Conservation (phyloP, 176 grass and related monocot genomes). For the Zoysia japonica region DNA sequence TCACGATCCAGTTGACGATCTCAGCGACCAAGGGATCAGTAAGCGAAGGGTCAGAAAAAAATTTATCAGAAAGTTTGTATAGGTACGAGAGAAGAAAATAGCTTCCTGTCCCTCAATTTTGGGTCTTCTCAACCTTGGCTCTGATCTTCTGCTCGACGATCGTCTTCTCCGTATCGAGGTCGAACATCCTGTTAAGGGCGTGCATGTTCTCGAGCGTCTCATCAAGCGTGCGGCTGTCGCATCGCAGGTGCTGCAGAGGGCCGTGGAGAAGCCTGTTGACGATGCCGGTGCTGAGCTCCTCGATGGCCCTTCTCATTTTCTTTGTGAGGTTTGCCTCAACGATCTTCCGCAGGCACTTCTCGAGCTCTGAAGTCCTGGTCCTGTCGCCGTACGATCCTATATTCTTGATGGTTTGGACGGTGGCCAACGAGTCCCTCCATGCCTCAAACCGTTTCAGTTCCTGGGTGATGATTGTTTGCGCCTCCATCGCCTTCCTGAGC, state of each 20-base stretch:
- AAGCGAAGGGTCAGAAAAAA: conserved; percentile 39
- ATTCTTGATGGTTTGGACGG: conserved; percentile 89
- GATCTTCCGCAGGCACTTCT: conserved; percentile 85
- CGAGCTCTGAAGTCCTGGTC: conserved; percentile 73
- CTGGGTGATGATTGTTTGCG: conserved; percentile 69
- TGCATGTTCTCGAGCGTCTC: conserved; percentile 90
- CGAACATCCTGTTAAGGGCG: conserved; percentile 86
- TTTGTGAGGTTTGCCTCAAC: conserved; percentile 66
- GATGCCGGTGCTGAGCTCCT: conserved; percentile 77
- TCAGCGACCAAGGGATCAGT: conserved; percentile 37
- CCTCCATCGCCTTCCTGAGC: conserved; percentile 82
- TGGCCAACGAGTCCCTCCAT: conserved; percentile 83
- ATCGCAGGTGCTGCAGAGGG: conserved; percentile 84
- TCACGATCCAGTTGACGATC: conserved; percentile 34
- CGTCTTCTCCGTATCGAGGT: conserved; percentile 70
- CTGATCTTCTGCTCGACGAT: conserved; percentile 87
- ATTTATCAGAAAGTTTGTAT: conserved; percentile 39
- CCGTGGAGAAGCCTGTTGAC: conserved; percentile 91
- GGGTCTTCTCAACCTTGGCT: conserved; percentile 86
- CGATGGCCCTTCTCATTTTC: conserved; percentile 76
- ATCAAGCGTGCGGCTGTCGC: conserved; percentile 75
- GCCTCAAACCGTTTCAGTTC: conserved; percentile 74
- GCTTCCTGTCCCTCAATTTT: conserved; percentile 50
- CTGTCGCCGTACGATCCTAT: conserved; percentile 79
- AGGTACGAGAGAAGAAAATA: conserved; percentile 46